Base-by-base conservation (phyloP, 352 stramenopile genomes). In the Phytophthora kernoviae region DNA sequence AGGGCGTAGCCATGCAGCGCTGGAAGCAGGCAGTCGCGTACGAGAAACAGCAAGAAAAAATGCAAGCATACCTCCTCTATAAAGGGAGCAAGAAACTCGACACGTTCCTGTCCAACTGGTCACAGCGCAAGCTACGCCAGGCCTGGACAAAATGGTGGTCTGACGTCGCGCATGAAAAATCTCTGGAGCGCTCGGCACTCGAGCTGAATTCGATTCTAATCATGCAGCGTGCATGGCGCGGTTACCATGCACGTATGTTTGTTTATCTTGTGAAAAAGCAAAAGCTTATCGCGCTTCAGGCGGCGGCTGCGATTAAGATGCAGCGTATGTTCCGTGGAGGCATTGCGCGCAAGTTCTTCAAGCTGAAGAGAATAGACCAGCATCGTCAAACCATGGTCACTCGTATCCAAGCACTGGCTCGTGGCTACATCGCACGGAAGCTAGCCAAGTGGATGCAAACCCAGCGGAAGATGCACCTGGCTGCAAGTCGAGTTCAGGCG, bases 81-180 rank as follows among this genome's bases (percentile, higher is more conserved):
- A 91, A 90, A 48, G 85, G 85, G 17, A 84, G 74, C 41, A 89
- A 90, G 53, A 88, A 88, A 45, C 75, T 94, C 12, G 81, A 92
- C 39, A 47, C 62, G 6, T 91, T 93, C 43, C 46, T 92, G 20
- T 58, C 74, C 22, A 90, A 90, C 45, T 91, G 81, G 81, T 79
- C 75, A 0, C 77, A 89, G 39, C 81, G 85, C 41, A 86, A 88
- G 41, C 46, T 91, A 14, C 73, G 68, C 0, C 71, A 89, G 41
- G 79, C 77, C 18, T 94, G 83, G 85, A 79, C 70, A 18, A 85
- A 79, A 18, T 94, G 85, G 85, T 85, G 65, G 59, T 75, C 66
- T 0, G 68, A 87, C 36, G 60, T 92, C n/a, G 70, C 60, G 10
- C 63, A 80, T 32, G 53, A 72, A 20, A 85, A 90, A 34, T 67